Conservation (phyloP, 169 alveolate genomes). For the Plasmodium relictum region DNA sequence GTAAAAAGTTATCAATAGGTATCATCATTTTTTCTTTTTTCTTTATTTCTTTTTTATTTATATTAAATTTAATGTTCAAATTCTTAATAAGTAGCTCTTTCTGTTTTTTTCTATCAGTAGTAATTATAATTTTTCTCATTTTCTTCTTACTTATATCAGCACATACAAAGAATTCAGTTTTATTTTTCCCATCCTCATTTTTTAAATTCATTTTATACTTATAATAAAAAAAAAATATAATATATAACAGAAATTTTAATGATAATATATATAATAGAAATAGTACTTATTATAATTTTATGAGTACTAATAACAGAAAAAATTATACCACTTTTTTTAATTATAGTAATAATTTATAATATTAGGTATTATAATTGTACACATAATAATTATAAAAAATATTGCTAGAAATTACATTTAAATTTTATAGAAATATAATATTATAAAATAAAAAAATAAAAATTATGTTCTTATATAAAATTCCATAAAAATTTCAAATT, state of each 20-base stretch:
- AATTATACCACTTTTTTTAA: neutral
- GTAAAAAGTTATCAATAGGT: conserved; percentile 39
- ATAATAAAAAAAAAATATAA: neutral
- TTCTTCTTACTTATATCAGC: conserved; percentile 30
- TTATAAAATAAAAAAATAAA: no score
- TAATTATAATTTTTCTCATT: conserved; percentile 63
- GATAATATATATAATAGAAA: neutral
- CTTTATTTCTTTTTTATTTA: neutral
- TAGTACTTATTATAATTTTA: neutral
- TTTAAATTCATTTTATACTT: neutral
- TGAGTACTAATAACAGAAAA: neutral
- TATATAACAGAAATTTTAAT: neutral
- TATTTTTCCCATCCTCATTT: neutral
- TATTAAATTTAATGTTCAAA: conserved; percentile 26
- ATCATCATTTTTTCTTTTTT: neutral
- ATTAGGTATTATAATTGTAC: no score
- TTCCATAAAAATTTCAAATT: no score
- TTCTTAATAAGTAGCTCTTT: conserved; percentile 12
- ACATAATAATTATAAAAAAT: no score
- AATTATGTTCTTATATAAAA: no score
- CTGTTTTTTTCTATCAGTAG: conserved; percentile 30
- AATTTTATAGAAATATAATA: no score
- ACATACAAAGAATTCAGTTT: neutral
- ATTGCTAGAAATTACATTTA: no score
- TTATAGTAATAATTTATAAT: no score